phyloP scores from a whole-genome alignment of 1,284 basidiomycete genomes.

The Leccinum cinnamomeum region DNA sequence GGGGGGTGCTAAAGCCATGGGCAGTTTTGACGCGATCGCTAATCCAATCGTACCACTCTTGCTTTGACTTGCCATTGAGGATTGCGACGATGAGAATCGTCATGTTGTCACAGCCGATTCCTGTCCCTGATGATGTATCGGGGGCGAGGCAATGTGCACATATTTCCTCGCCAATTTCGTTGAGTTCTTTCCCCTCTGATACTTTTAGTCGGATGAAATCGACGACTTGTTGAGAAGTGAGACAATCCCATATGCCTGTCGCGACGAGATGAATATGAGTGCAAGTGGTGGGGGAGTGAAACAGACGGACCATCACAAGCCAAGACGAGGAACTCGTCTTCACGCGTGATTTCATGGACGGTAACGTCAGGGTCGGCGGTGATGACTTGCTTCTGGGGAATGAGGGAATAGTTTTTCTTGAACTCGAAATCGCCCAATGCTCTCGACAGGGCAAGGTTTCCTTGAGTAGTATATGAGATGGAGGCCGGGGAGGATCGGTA shows the following conservation, averaged over 20 bases:
- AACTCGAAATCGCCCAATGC: constrained; percentile 99
- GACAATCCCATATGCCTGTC: constrained; percentile 97
- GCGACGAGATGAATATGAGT: constrained; percentile 12
- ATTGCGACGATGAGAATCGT: constrained; percentile 91
- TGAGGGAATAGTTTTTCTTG: constrained; percentile 87
- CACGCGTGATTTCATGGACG: constrained; percentile 75
- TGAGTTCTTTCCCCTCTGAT: constrained; percentile 77
- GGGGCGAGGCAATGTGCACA: constrained; percentile 95
- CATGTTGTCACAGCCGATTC: constrained; percentile 99
- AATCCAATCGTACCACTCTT: constrained; percentile 95
- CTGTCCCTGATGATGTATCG: constrained; percentile 86
- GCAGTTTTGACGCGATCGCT: constrained; percentile 78
- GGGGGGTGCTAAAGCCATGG: constrained; percentile 74
- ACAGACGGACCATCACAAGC: constrained; percentile 87
- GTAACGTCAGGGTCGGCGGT: constrained; percentile 94
- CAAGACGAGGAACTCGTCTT: constrained; percentile 95
- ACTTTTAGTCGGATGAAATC: constrained; percentile 87
- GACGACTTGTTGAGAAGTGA: constrained; percentile 91
- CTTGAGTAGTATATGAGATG: constrained; percentile 41
- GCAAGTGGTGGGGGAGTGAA: background rate
- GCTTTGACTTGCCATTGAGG: constrained; percentile 82
- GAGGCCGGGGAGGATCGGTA: background rate
- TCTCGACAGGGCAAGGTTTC: constrained; percentile 93
- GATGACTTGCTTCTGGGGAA: constrained; percentile 92
- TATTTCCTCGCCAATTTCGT: constrained; percentile 85